Base-by-base conservation (phyloP, 768 basidiomycete genomes). In the Ramaria rubella region DNA sequence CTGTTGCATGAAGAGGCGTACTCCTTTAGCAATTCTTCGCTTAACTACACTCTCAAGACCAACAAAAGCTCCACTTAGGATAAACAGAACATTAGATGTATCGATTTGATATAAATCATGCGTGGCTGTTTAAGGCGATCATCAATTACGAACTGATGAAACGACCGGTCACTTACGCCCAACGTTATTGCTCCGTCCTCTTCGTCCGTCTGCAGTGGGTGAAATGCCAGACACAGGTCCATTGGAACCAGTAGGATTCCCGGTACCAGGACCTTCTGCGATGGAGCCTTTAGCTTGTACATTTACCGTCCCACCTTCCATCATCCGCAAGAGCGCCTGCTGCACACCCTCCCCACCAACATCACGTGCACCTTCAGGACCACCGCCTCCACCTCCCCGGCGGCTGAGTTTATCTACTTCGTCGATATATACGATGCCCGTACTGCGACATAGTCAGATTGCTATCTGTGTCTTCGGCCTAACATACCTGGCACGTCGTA, bases 301-400 rank as follows among this genome's bases (percentile, higher is more conserved):
- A n/a, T 83, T 85, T 36, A 95, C 79, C 6, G 85, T 73, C 0
- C 90, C 85, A 14, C 94, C 94, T 75, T 98, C 95, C 79, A 98
- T 87, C 83, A 98, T 90, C 52, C 94, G 80, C 4, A 96, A 72
- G 17, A 96, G 77, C 19, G 90, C 85, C 69, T 97, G 94, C 65
- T 98, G 94, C 5, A 98, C 94, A 31, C 94, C 94, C 76, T 96
- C 94, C 9, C 94, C 94, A 23, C 91, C 87, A 1, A 98, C 94
- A 67, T 97, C 94, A 62, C 88, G 79, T 5, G 85, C 81, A 3
- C 84, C 82, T 4, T 64, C 62, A 9, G 61, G 52, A 27, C 50
- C 27, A 17, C 55, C 49, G 48, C 51, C 23, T 1, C 68, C 67
- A 2, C 70, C 63, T 12, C 59, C 50, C 19, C 72, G 52, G 29